Conservation (phyloP, 1,284 basidiomycete species). For the Sanghuangporus baumii region DNA sequence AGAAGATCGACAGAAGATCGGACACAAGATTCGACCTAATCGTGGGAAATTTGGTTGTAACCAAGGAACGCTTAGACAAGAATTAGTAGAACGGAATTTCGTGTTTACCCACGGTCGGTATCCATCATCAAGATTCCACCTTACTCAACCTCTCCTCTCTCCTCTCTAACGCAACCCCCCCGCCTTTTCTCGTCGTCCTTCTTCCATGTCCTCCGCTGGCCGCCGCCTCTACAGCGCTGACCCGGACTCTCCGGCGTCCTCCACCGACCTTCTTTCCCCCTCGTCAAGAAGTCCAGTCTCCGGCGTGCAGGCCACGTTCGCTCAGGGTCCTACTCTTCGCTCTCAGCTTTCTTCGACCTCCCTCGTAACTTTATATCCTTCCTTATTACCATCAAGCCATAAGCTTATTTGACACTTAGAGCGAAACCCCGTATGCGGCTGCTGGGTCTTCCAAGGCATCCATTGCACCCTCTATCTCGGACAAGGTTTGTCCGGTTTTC, state of each 20-base stretch:
- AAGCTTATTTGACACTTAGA: conserved; percentile 28
- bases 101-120: neutral
- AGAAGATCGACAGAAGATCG: no score
- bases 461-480: conserved; percentile 30
- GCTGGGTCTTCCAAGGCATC: conserved; percentile 22
- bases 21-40: no score
- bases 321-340: conserved; percentile 34
- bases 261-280: conserved; percentile 30
- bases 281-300: conserved; percentile 21
- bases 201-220: conserved; percentile 4
- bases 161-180: neutral
- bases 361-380: conserved; percentile 33
- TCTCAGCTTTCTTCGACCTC: conserved; percentile 31
- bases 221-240: conserved; percentile 11
- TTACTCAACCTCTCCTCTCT: neutral
- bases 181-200: neutral
- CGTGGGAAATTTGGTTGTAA: no score
- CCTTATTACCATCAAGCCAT: neutral
- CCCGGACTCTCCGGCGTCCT: conserved; percentile 8
- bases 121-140: no score
- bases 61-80: neutral
- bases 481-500: conserved; percentile 32
- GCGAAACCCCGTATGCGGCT: conserved; percentile 39
- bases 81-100: no score
- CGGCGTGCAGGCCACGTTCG: conserved; percentile 42